Percentiles rank a stretch among this genome's conserved stretches.
Evolutionary conservation across 1,284 basidiomycete genomes (phyloP).

Genomic region (Cryptococcus amylolentus): DNA sequence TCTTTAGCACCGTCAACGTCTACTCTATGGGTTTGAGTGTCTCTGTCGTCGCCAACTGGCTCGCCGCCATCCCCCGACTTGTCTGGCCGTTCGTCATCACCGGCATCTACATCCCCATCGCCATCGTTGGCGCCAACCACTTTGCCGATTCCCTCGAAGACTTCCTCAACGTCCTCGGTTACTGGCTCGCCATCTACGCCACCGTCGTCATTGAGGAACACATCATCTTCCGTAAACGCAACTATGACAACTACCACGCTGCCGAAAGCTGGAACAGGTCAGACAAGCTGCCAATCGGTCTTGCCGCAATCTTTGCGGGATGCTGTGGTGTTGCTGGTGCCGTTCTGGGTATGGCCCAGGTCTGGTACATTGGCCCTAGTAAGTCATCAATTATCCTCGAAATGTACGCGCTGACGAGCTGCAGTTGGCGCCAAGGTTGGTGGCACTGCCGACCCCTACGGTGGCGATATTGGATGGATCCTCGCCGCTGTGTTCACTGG

Average conservation of each 20-base stretch:
- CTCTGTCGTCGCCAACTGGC: slow-evolving; percentile 37
- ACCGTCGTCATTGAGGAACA: slow-evolving; percentile 46
- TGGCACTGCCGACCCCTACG: slow-evolving; percentile 17
- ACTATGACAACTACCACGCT: slow-evolving; percentile 38
- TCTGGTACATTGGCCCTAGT: slow-evolving; percentile 40
- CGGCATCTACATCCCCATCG: slow-evolving; percentile 34
- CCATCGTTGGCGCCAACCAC: slow-evolving; percentile 43
- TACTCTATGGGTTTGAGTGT: slow-evolving; percentile 40
- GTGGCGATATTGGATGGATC: slow-evolving; percentile 38
- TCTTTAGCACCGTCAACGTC: slow-evolving; percentile 53
- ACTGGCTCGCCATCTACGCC: slow-evolving; percentile 48
- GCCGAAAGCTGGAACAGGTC: slow-evolving; percentile 37
- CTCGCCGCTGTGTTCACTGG: slow-evolving; percentile 28
- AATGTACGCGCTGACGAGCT: neutral
- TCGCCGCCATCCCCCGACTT: slow-evolving; percentile 45
- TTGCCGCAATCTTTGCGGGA: slow-evolving; percentile 24
- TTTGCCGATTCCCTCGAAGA: slow-evolving; percentile 42
- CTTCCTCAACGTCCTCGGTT: slow-evolving; percentile 39
- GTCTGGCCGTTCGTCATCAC: slow-evolving; percentile 47
- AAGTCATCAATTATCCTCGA: slow-evolving; percentile 35
- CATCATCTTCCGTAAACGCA: slow-evolving; percentile 46
- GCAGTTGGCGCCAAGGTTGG: slow-evolving; percentile 22
- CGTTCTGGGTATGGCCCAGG: slow-evolving; percentile 41
- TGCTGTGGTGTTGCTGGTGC: slow-evolving; percentile 33
- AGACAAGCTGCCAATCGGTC: slow-evolving; percentile 26